Base-by-base conservation (phyloP, 805 yeast genomes). In the Alloascoidea africana region DNA sequence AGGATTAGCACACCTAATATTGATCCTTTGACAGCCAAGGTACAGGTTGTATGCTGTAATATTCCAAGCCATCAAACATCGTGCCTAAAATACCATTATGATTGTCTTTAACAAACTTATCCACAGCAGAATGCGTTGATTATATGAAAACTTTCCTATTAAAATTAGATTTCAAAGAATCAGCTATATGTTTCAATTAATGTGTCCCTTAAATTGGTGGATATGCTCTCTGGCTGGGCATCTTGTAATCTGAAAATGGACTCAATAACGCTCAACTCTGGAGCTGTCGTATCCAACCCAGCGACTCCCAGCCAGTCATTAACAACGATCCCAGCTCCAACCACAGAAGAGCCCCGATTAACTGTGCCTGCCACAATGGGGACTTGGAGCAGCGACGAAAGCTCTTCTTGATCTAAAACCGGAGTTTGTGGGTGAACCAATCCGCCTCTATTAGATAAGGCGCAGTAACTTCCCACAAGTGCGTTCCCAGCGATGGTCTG, bases 401-500 rank as follows among this genome's bases (percentile, higher is more conserved):
- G 70, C 64, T 91, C 99, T 65, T 91, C 98, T 66, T 91, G 98
- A 59, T 91, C 98, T 61, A 91, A 96, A 41, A 91, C 76, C 27
- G 93, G 76, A 33, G 98, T 93, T 59, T 85, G 95, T 32, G 99
- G 96, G 61, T 91, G 99, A 38, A 91, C 98, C 47, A 91, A 68
- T 46, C 97, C 98, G 58, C 99, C 99, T 60, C 87, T 96, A 64
- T 91, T 91, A 34, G 95, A 81, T 48, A 91, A 68, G 16, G 95
- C 63, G 62, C 97, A 89, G 64, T 91, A 91, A 4, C 95, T 82
- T 41, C 99, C 99, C 39, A 91, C 98, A 43, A 91, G 70, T 41
- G 91, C 96, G 60, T 91, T 89, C 49, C 96, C 96, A 11, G 98
- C 96, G 50, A 91, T 87, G 36, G 99, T 91, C 63, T 91, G 98